A percentile compares a stretch with the other conserved stretches of the same genome.
Conservation (phyloP, 1,284 basidiomycete genomes). For the Porodaedalea pini region DNA sequence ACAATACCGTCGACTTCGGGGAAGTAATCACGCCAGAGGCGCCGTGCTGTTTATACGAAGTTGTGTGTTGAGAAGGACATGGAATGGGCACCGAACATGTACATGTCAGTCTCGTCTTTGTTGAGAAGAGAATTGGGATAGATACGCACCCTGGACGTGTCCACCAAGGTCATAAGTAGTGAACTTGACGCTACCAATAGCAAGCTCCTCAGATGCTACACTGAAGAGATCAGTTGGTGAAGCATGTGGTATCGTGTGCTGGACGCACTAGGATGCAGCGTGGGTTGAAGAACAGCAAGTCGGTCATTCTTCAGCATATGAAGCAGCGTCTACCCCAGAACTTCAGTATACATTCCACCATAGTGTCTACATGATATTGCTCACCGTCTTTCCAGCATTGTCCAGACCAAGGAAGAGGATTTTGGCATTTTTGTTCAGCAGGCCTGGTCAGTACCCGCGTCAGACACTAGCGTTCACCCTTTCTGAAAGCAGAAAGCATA, state of each 20-base stretch:
- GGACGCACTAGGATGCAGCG: slow-evolving; percentile 91
- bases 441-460: slow-evolving; percentile 49
- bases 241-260: slow-evolving; percentile 12
- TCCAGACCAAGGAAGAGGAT: slow-evolving; percentile 98
- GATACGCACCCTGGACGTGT: slow-evolving; percentile 83
- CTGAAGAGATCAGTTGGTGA: slow-evolving; percentile 12
- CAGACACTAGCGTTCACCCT: neutral
- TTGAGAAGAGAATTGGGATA: neutral
- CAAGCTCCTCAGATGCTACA: slow-evolving; percentile 95
- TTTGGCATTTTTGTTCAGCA: slow-evolving; percentile 99
- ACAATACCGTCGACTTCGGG: slow-evolving; percentile 99
- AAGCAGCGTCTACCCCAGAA: slow-evolving; percentile 75
- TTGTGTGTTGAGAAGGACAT: neutral
- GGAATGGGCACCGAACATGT: slow-evolving; percentile 14
- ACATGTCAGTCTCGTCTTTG: neutral
- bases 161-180: slow-evolving; percentile 99
- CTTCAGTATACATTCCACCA: slow-evolving; percentile 6
- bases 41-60: slow-evolving; percentile 63
- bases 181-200: slow-evolving; percentile 98
- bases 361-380: slow-evolving; percentile 25
- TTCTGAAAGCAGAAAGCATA: slow-evolving; percentile 30
- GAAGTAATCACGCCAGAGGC: slow-evolving; percentile 99
- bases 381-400: slow-evolving; percentile 98
- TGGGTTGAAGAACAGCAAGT: slow-evolving; percentile 95
- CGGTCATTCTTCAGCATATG: slow-evolving; percentile 99